These are phyloP conservation scores for Hyaloscypha bicolor DNA, from an alignment of 495 filamentous ascomycete genomes.

Conservation along the genomic window DNA sequence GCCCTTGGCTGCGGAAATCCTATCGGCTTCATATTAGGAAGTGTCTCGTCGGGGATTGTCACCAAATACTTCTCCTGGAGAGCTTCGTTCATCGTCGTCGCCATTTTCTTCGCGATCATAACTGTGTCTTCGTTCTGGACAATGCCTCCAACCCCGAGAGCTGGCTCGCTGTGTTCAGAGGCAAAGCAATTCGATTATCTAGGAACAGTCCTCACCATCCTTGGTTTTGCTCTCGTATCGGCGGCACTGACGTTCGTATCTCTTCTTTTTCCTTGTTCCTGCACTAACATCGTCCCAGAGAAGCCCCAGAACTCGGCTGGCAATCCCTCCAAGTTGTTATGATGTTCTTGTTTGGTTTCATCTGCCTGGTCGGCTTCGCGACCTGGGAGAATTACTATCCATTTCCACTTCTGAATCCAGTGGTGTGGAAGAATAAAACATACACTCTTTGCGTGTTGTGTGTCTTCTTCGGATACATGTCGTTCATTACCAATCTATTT, in stretches of 20 bases:
- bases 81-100: conserved; percentile 57
- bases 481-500: conserved; percentile 43
- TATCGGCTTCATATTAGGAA: conserved; percentile 61
- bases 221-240: conserved; percentile 38
- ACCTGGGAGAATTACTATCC: conserved; percentile 51
- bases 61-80: conserved; percentile 59
- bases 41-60: conserved; percentile 59
- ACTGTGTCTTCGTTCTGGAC: conserved; percentile 54
- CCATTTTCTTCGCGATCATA: conserved; percentile 56
- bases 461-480: conserved; percentile 38
- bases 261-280: neutral
- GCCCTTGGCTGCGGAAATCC: conserved; percentile 67
- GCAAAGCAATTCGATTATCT: conserved; percentile 39
- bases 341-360: conserved; percentile 55
- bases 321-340: conserved; percentile 57
- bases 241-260: conserved; percentile 38
- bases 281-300: conserved; percentile 18
- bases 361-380: conserved; percentile 53
- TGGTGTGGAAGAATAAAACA: conserved; percentile 38
- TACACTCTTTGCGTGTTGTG: conserved; percentile 40
- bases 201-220: conserved; percentile 35
- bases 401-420: conserved; percentile 38
- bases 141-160: conserved; percentile 53
- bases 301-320: conserved; percentile 52
- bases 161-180: conserved; percentile 39